Evolutionary conservation across 306 rosid species (phyloP).

Genomic region (Hippophae tibetana): DNA sequence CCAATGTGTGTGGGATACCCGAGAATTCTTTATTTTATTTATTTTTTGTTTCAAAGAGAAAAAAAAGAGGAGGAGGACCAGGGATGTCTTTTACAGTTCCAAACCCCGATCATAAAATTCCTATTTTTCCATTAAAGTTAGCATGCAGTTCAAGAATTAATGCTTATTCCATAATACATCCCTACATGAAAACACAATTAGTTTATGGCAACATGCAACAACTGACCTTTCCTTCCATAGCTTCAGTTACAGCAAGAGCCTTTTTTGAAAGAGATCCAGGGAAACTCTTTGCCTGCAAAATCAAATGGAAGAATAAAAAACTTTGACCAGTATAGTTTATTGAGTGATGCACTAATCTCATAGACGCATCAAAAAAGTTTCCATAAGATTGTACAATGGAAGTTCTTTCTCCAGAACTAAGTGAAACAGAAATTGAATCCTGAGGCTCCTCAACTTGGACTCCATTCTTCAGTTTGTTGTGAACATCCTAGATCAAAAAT

Average conservation of each 20-base stretch:
- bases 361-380: too few species aligned
- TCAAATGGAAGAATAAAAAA: slow-evolving; percentile 12
- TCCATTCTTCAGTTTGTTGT: slow-evolving; percentile 83
- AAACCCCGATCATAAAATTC: too few species aligned
- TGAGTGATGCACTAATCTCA: slow-evolving; percentile 6
- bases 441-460: slow-evolving; percentile 53
- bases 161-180: too few species aligned
- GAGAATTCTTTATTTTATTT: too few species aligned
- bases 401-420: slow-evolving; percentile 64
- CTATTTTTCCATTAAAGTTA: too few species aligned
- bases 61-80: too few species aligned
- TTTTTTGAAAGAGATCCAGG: slow-evolving; percentile 53
- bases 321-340: slow-evolving; percentile 13
- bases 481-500: slow-evolving; percentile 49
- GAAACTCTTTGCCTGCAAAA: slow-evolving; percentile 64
- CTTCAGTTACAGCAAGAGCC: slow-evolving; percentile 68
- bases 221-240: slow-evolving; percentile 94
- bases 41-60: too few species aligned
- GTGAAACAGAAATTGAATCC: slow-evolving; percentile 44
- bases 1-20: too few species aligned
- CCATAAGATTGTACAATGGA: slow-evolving; percentile 44
- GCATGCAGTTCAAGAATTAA: too few species aligned
- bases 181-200: neutral
- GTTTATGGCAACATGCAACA: slow-evolving; percentile 8
- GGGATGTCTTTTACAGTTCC: too few species aligned